Evolutionary conservation across 495 filamentous ascomycete species (phyloP), one percentile per base, ranked within the genome.

Genomic region (Chaetomium cochliodes): DNA sequence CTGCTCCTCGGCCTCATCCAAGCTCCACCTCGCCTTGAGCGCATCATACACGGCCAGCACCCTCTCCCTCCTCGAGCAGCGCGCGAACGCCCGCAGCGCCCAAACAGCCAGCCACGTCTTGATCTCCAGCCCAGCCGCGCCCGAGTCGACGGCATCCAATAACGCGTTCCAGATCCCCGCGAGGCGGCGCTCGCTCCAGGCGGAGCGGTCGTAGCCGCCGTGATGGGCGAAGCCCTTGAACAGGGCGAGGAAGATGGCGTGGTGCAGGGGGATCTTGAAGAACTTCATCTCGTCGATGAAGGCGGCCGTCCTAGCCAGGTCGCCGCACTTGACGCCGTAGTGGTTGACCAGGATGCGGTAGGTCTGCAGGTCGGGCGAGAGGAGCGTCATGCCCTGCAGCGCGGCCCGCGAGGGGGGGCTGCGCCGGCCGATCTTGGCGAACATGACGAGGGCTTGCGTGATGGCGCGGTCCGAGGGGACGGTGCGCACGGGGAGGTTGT

Each of bases 181-280:
- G 16, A 93, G 79, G 46, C 81, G 79, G 65, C 80, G 75, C 20
- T 78, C 77, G 55, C 84, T 88, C 92, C 90, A 94, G 8, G 84
- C 72, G 15, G 84, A 85, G 65, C 85, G 82, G 8, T 70, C 58
- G 28, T 79, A 75, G n/a, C 85, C 83, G 20, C 91, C 92, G 72
- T 92, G 85, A n/a, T 73, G 72, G 52, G 80, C 79, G 72, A 96
- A 97, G 6, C 88, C 90, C 65, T 88, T 86, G 70, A 96, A 87
- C 26, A 96, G 78, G 5, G 83, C 78, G 52, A 87, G 74, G 68
- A 88, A 91, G 39, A 90, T 83, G 42, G 81, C 79, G 37, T 84
- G 85, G 61, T 90, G 80, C 39, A 88, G 67, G 2, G 81, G 81
- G 30, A 91, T 74, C 9, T 79, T 68, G 63, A 82, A 83, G 47